Conservation (phyloP, 2,329 filamentous ascomycete genomes). For the Ophioceras dolichostomum region DNA sequence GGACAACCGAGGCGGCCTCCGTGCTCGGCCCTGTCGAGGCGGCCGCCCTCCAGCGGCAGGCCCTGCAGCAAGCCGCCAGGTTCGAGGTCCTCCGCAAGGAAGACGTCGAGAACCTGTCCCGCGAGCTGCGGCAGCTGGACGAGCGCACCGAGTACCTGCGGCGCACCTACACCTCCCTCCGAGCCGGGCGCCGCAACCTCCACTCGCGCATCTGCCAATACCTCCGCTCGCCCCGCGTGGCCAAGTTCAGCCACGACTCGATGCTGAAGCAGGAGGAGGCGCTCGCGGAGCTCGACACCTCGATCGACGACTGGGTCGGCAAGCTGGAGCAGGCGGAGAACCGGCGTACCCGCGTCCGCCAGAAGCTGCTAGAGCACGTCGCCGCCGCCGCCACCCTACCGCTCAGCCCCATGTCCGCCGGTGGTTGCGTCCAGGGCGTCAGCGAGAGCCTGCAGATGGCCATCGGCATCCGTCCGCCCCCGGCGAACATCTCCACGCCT, state of each 20-base stretch:
- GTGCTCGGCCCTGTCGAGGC: slow-evolving; percentile 37
- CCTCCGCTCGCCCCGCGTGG: slow-evolving; percentile 56
- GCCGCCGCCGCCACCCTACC: slow-evolving; percentile 54
- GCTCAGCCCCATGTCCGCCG: slow-evolving; percentile 10
- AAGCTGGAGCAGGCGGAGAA: slow-evolving; percentile 77
- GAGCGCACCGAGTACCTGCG: slow-evolving; percentile 69
- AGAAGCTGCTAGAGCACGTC: slow-evolving; percentile 73
- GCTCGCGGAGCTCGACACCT: slow-evolving; percentile 60
- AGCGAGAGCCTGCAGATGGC: slow-evolving; percentile 29
- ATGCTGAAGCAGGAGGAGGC: slow-evolving; percentile 73
- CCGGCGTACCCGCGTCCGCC: slow-evolving; percentile 58
- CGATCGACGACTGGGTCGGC: slow-evolving; percentile 68
- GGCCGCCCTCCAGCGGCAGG: slow-evolving; percentile 42
- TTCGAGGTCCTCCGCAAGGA: slow-evolving; percentile 52
- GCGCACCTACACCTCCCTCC: slow-evolving; percentile 62
- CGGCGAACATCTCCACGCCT: slow-evolving; percentile 37
- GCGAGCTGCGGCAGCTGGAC: slow-evolving; percentile 66
- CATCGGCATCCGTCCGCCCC: slow-evolving; percentile 24
- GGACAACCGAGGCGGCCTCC: slow-evolving; percentile 35
- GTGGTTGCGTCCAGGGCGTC: slow-evolving; percentile 18
- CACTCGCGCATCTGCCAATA: slow-evolving; percentile 69
- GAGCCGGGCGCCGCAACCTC: slow-evolving; percentile 63
- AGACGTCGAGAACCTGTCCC: slow-evolving; percentile 52
- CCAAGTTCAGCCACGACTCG: slow-evolving; percentile 61
- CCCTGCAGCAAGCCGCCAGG: slow-evolving; percentile 46